phyloP scores from a whole-genome alignment of 2,329 filamentous ascomycete species.

The Exophiala alcalophila region DNA sequence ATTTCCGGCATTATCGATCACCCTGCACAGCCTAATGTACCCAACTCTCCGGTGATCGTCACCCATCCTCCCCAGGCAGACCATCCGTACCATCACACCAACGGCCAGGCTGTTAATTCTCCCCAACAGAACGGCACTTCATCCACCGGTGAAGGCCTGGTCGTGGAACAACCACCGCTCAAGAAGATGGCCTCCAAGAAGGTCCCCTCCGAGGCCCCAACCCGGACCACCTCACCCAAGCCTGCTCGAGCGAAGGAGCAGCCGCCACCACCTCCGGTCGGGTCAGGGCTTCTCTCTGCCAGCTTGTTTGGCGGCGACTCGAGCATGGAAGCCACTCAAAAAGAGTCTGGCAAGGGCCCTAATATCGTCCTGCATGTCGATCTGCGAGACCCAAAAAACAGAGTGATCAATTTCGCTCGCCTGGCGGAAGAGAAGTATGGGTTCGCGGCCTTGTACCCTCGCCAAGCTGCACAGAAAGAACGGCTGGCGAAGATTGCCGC shows the following conservation, averaged over 20 bases:
- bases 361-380: constrained; percentile 83
- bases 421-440: constrained; percentile 92
- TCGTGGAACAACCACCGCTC: constrained; percentile 28
- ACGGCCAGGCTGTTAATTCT: constrained; percentile 34
- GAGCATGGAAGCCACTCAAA: constrained; percentile 45
- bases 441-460: constrained; percentile 88
- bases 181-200: constrained; percentile 44
- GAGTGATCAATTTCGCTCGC: constrained; percentile 92
- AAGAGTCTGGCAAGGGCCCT: constrained; percentile 51
- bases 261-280: constrained; percentile 57
- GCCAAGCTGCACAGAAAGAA: constrained; percentile 82
- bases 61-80: constrained; percentile 27
- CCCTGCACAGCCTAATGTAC: constrained; percentile 31
- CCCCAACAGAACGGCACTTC: constrained; percentile 15
- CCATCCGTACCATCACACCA: constrained; percentile 34
- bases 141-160: constrained; percentile 24
- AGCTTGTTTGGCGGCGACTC: constrained; percentile 57
- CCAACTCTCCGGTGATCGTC: constrained; percentile 19
- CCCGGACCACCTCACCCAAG: constrained; percentile 56
- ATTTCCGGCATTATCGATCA: constrained; percentile 88
- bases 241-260: constrained; percentile 55
- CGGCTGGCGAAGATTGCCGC: constrained; percentile 84
- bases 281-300: constrained; percentile 63
- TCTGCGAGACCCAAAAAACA: constrained; percentile 76
- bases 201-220: constrained; percentile 48